Evolutionary conservation across 495 filamentous ascomycete genomes (phyloP), one percentile per base, ranked within the genome.

Genomic region (Diplogelasinospora grovesii): DNA sequence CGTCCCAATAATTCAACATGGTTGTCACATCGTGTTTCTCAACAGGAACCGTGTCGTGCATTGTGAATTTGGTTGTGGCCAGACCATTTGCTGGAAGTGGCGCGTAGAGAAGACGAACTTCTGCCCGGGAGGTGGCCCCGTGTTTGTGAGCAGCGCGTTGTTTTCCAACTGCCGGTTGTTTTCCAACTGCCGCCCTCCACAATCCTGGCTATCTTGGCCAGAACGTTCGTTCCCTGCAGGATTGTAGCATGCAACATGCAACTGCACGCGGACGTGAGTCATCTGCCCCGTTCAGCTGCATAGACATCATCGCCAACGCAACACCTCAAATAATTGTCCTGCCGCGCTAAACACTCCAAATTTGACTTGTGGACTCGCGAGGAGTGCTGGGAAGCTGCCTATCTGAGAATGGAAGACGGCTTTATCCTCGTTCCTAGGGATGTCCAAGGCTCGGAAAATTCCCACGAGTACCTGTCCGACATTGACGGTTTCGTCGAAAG

Each of bases 1-100:
- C 76, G 41, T 77, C 72, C 54, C 71, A 69, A 58, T 79, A 84
- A 57, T 81, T 75, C 25, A 84, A 64, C 3, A 57, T 68, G 0
- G 80, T 75, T 4, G 64, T 50, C 15, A 81, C 73, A 52, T 79
- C n/a, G 37, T 54, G 46, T 37, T 49, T 48, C 24, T 26, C n/a
- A n/a, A n/a, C n/a, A n/a, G n/a, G 25, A 0, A 20, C 27, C 1
- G 16, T 5, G 2, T 24, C 40, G 26, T 9, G 14, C 8, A 26
- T 29, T 9, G 14, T 5, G 14, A 24, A 22, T 15, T 35, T 35
- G 32, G 3, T 22, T 22, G 1, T 36, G 8, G 21, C 14, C 18
- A 13, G 23, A 8, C 31, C 18, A 8, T 22, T 18, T n/a, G 25
- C 10, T 20, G 27, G 15, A 32, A 22, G 39, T 23, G n/a, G n/a